These are phyloP conservation scores for Peltaster fructicola DNA, from an alignment of 2,329 filamentous ascomycete species.

Conservation along the genomic window DNA sequence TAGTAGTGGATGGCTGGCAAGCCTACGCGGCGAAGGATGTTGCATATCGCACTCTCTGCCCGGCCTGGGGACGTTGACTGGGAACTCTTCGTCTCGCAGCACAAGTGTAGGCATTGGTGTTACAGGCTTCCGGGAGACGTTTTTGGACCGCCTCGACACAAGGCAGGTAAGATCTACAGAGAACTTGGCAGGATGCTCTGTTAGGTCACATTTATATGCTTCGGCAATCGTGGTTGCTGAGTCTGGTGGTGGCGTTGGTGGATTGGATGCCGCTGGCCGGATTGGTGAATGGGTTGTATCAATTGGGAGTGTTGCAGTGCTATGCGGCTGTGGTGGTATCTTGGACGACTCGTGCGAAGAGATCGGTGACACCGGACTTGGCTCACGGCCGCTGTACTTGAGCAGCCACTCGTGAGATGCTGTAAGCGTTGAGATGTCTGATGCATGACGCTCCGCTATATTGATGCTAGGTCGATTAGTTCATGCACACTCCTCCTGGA, in stretches of 20 bases:
- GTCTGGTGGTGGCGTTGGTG: constrained; percentile 14
- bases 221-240: constrained; percentile 13
- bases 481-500: too few relatives aligned
- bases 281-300: constrained; percentile 13
- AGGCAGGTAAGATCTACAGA: constrained; percentile 10
- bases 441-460: too few relatives aligned
- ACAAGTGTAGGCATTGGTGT: constrained; percentile 8
- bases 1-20: constrained; percentile 15
- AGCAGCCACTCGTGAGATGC: too few relatives aligned
- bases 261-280: constrained; percentile 16
- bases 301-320: too few relatives aligned
- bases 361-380: too few relatives aligned
- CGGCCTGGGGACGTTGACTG: constrained; percentile 12
- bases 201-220: constrained; percentile 10
- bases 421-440: too few relatives aligned
- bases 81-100: constrained; percentile 14
- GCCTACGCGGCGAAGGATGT: constrained; percentile 14
- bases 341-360: too few relatives aligned
- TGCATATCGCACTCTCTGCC: constrained; percentile 14
- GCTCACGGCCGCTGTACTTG: too few relatives aligned
- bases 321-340: too few relatives aligned
- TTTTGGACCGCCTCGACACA: constrained; percentile 10
- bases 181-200: constrained; percentile 10
- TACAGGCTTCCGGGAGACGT: constrained; percentile 1
- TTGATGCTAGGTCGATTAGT: too few relatives aligned